Base-by-base conservation (phyloP, 495 filamentous ascomycete species). In the Venustampulla echinocandica region DNA sequence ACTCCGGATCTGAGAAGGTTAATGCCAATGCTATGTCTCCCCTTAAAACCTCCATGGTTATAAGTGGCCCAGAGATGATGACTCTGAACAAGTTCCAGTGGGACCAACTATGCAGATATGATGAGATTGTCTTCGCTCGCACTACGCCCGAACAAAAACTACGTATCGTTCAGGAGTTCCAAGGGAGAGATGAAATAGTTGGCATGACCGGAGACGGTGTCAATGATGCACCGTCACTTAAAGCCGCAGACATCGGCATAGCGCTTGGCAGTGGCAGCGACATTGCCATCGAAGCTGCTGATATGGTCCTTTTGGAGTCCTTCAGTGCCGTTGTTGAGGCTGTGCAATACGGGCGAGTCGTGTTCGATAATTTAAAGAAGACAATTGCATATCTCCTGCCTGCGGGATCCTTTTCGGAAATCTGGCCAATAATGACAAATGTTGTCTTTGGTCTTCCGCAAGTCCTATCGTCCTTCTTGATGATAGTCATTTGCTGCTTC, bases 81-180 rank as follows among this genome's bases (percentile, higher is more conserved):
- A 66, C 64, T 0, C 61, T 85, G 4, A 76, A 70, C 19, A 61
- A 74, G 3, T 55, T 70, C 11, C 70, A 82, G 33, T 84, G 79
- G 80, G 65, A 74, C 20, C 61, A 63, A 18, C 56, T 84, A 7
- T 76, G 70, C 33, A 56, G 62, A 13, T 84, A 82, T 44, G 59
- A 72, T 11, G 79, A 81, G 46, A 76, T 82, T 25, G 77, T 84
- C 27, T 85, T 85, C 54, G 75, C 81, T 7, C 69, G 81, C 0
- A 86, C 83, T 3, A 86, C 80, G 0, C 81, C 82, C 0, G 84
- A 88, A 52, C 84, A 87, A 48, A 88, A 87, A 52, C 69, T 86
- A 2, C 75, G 80, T 17, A 86, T 87, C 46, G 81, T 89, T 11
- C 71, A 71, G 19, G 80, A 84, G 46, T 72, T 87, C 36, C 80